These are phyloP conservation scores for Myriosclerotinia duriaeana DNA, from an alignment of 2,329 filamentous ascomycete species.

Conservation along the genomic window DNA sequence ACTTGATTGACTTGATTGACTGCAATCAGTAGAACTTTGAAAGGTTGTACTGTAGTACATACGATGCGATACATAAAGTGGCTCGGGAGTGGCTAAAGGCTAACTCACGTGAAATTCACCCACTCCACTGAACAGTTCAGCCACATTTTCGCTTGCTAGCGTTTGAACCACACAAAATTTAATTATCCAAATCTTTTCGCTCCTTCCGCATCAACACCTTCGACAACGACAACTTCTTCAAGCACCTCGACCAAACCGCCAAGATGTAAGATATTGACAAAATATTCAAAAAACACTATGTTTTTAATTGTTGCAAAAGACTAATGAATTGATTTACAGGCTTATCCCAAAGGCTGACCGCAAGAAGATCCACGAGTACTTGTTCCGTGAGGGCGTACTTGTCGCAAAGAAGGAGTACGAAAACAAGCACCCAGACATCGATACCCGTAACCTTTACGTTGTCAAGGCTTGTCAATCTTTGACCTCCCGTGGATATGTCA, in stretches of 20 bases:
- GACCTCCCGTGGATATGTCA: conserved; percentile 96
- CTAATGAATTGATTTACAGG: conserved; percentile 58
- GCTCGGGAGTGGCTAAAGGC: neutral
- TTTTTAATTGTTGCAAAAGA: neutral
- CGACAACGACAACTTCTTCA: conserved; percentile 26
- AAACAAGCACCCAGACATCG: conserved; percentile 95
- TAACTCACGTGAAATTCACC: neutral
- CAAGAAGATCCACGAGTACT: conserved; percentile 99
- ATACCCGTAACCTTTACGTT: conserved; percentile 99
- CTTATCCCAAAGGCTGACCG: conserved; percentile 99
- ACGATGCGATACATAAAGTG: neutral
- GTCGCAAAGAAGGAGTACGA: conserved; percentile 99
- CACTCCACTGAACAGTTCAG: neutral
- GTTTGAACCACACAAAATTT: conserved; percentile 23
- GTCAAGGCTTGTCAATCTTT: conserved; percentile 99
- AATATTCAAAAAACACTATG: neutral
- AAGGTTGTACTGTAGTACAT: neutral
- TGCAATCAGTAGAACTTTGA: too few relatives aligned
- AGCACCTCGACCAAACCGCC: conserved; percentile 41
- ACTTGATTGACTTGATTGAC: neutral
- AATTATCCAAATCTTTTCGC: conserved; percentile 22
- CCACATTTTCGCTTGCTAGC: conserved; percentile 28
- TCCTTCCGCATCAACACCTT: conserved; percentile 26
- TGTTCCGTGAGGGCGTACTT: conserved; percentile 91
- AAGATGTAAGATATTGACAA: conserved; percentile 45